phyloP scores from a whole-genome alignment of 2,329 filamentous ascomycete species.

The Grosmannia huntii region DNA sequence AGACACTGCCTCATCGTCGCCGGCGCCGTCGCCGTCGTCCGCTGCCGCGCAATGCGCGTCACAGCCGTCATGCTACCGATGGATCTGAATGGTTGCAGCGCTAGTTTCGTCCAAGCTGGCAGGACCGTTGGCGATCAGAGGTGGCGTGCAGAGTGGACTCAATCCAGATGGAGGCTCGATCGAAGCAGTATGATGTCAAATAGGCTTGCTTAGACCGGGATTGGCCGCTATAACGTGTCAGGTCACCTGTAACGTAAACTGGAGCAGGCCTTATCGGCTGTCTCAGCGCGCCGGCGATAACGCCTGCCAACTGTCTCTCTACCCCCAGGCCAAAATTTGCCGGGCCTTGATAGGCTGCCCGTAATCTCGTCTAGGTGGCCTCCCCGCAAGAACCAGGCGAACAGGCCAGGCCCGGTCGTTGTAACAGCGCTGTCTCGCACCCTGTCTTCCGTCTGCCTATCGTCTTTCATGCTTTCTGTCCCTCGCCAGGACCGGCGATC shows the following conservation, averaged over 20 bases:
- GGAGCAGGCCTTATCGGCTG: neutral
- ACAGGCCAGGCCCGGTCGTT: too few species aligned
- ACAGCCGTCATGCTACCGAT: neutral
- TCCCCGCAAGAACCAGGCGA: neutral
- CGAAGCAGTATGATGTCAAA: neutral
- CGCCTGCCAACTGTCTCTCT: neutral
- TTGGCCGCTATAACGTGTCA: slow-evolving; percentile 1
- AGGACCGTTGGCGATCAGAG: neutral
- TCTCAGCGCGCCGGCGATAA: neutral
- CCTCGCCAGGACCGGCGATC: too few species aligned
- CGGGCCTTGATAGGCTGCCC: neutral
- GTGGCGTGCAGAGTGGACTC: neutral
- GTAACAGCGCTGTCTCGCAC: too few species aligned
- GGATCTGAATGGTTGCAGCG: neutral
- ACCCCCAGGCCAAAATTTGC: neutral
- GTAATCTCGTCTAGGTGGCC: neutral
- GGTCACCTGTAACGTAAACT: neutral
- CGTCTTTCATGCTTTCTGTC: too few species aligned
- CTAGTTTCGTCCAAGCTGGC: neutral
- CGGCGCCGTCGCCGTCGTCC: neutral
- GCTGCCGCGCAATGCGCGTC: neutral
- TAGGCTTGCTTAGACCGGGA: neutral
- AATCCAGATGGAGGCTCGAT: neutral
- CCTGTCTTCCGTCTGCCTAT: too few species aligned
- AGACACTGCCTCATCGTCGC: neutral